Evolutionary conservation across 2,329 filamentous ascomycete genomes (phyloP), one percentile per base, ranked within the genome.

Genomic region (Fusarium acutatum): DNA sequence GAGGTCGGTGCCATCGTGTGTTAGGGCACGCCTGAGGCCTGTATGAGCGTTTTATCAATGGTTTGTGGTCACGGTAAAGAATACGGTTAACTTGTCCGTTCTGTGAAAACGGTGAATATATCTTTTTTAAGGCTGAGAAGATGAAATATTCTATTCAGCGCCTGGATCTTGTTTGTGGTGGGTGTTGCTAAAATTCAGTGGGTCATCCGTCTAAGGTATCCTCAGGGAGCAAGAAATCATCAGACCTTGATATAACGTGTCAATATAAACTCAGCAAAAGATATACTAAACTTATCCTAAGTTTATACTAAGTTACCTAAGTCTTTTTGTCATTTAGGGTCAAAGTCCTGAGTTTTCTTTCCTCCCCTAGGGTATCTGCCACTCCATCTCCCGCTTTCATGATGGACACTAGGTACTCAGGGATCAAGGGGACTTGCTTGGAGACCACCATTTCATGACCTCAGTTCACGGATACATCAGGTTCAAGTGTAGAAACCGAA

Each of bases 1-100:
- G 85, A 83, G 26, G 85, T 83, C 9, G 89, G 86, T 34, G 89
- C 84, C 90, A 92, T 92, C 32, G 7, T 59, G 28, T 44, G 22
- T 34, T 13, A 38, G 41, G 52, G 20, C 41, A 40, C 14, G 22
- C 32, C 44, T 24, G 17, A 35, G 24, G 15, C n/a, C 35, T 12
- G 22, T 34, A 14, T 17, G 24, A 28, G 24, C n/a, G 40, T 26
- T 54, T 11, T n/a, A n/a, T 32, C 12, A 6, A 30, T 11, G 14
- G 28, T 28, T 15, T 26, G 32, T 11, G 7, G 17, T 14, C 38
- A 30, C 24, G 6, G 10, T 28, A 7, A 35, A 26, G 1, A 17
- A 22, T 18, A n/a, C 14, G 17, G 6, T 8, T 9, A 17, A 11
- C 26, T 30, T 17, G 7, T 26, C 20, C 11, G 46, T n/a, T 43